Conservation (phyloP, 2,329 filamentous ascomycete species). For the Alternaria brassicae region DNA sequence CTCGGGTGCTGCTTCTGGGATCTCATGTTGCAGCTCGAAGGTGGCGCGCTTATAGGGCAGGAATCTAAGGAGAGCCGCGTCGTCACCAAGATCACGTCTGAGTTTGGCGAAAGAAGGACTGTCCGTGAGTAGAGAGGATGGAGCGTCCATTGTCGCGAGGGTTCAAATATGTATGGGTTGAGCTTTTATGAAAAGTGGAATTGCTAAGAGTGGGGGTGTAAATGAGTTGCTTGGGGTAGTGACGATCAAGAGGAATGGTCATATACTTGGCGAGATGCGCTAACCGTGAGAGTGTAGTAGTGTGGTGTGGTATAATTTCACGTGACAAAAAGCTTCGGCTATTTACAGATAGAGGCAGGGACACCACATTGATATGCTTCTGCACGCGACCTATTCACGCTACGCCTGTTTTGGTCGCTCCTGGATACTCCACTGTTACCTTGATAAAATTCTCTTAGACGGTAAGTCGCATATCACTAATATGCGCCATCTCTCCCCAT, state of each 20-base stretch:
- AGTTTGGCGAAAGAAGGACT: neutral
- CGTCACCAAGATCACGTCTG: neutral
- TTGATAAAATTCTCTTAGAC: neutral
- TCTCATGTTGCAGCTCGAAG: neutral
- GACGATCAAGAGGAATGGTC: neutral
- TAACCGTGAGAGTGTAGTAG: neutral
- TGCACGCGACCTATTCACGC: neutral
- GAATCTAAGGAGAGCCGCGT: neutral
- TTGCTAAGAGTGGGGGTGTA: neutral
- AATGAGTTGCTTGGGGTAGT: neutral
- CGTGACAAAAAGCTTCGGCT: neutral
- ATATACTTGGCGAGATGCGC: neutral
- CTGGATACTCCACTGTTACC: neutral
- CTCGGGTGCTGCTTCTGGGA: neutral
- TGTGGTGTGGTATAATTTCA: neutral
- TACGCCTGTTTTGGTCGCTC: neutral
- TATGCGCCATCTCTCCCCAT: conserved; percentile 23
- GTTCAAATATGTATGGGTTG: too few relatives aligned
- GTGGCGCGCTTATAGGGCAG: neutral
- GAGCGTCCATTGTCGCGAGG: neutral
- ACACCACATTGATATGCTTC: neutral
- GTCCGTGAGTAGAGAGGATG: neutral
- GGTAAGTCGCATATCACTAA: neutral
- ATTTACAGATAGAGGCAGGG: neutral
- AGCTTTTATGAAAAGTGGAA: neutral